Conservation (phyloP, 352 stramenopile species). For the Phytophthora lateralis region DNA sequence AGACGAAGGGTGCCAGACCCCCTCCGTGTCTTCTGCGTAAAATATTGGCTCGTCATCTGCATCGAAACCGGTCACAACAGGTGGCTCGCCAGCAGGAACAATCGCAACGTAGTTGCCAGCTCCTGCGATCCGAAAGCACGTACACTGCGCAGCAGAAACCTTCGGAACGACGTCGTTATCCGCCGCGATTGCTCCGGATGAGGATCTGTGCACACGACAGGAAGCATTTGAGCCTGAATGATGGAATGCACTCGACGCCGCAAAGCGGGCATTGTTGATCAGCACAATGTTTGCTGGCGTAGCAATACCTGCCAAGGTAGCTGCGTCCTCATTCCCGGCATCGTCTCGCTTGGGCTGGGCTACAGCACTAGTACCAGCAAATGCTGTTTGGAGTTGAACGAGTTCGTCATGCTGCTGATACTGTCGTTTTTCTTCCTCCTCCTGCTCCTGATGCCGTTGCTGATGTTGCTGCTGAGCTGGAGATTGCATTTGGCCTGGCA, state of each 20-base stretch:
- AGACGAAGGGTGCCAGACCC: constrained; percentile 34
- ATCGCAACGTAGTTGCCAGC: constrained; percentile 36
- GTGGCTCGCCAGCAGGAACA: constrained; percentile 27
- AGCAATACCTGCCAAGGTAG: constrained; percentile 19
- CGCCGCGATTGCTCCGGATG: constrained; percentile 3
- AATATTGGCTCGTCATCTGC: constrained; percentile 25
- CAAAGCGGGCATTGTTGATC: constrained; percentile 31
- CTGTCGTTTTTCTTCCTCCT: constrained; percentile 18
- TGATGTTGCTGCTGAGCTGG: constrained; percentile 12
- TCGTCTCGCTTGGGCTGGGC: background rate
- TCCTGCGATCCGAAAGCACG: constrained; percentile 41
- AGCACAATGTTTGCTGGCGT: constrained; percentile 23
- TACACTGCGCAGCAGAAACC: constrained; percentile 22
- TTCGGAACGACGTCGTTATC: constrained; percentile 2
- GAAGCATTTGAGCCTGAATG: constrained; percentile 23
- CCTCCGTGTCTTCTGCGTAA: constrained; percentile 38
- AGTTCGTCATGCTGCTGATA: background rate
- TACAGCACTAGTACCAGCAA: constrained; percentile 9
- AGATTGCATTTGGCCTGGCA: constrained; percentile 19
- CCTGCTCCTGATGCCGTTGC: constrained; percentile 2
- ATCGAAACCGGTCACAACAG: constrained; percentile 23
- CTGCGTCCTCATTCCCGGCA: constrained; percentile 13
- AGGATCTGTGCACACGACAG: constrained; percentile 38
- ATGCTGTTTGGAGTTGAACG: constrained; percentile 11
- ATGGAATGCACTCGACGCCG: constrained; percentile 3